These are phyloP conservation scores for Cryptococcus jaspeensis DNA, from an alignment of 1,284 basidiomycete species.

Conservation along the genomic window DNA sequence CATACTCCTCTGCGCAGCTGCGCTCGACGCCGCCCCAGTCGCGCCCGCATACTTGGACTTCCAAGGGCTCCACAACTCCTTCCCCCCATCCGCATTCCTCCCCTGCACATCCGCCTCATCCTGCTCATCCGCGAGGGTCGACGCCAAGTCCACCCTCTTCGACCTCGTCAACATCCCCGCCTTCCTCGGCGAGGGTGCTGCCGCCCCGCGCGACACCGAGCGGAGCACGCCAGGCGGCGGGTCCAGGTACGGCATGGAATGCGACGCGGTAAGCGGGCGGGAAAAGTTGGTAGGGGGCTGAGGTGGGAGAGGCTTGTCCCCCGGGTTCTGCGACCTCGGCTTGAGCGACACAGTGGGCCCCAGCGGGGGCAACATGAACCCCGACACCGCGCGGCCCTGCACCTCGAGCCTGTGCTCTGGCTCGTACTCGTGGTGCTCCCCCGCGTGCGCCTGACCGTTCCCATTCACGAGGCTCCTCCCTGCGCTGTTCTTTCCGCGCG, in stretches of 20 bases:
- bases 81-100: conserved; percentile 12
- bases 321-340: conserved; percentile 16
- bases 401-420: conserved; percentile 16
- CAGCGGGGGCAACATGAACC: conserved; percentile 37
- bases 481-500: neutral
- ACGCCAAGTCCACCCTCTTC: conserved; percentile 24
- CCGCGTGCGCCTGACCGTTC: neutral
- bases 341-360: conserved; percentile 31
- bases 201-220: conserved; percentile 2
- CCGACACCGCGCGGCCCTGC: conserved; percentile 27
- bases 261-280: conserved; percentile 25
- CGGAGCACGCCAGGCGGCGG: conserved; percentile 30
- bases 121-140: conserved; percentile 18
- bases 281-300: conserved; percentile 26
- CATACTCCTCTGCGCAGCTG: conserved; percentile 5
- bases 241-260: conserved; percentile 43
- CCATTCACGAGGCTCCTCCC: neutral
- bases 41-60: conserved; percentile 20
- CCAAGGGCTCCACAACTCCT: conserved; percentile 41
- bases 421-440: conserved; percentile 18
- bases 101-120: conserved; percentile 9
- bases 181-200: conserved; percentile 4
- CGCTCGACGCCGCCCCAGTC: conserved; percentile 11
- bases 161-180: conserved; percentile 25
- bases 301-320: conserved; percentile 3